Base-by-base conservation (phyloP, 148 eudicot species). In the Persicaria maculosa region DNA sequence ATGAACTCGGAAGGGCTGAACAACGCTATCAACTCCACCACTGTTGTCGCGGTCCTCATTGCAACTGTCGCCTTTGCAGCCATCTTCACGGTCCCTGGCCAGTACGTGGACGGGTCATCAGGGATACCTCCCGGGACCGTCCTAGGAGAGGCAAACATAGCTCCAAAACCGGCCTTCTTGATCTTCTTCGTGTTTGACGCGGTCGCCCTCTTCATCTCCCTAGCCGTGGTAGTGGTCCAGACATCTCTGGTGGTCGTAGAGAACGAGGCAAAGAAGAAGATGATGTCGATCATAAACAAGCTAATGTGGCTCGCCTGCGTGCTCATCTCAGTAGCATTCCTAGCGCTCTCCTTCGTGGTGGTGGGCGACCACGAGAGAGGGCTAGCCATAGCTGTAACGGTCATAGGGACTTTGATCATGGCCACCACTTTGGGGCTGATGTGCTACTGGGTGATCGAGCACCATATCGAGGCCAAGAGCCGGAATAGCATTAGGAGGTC, bases 291-390 rank as follows among this genome's bases (percentile, higher is more conserved):
- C 55, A 84, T 87, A 9, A 86, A 84, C 77, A 86, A 86, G 85
- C 79, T 86, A 4, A 86, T 86, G 89, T 86, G 87, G 89, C 50
- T 87, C 72, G 90, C 90, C 45, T 87, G 88, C 44, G 83, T 82
- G 17, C 75, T 81, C 44, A 76, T 87, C 15, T 81, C 86, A 0
- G 78, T 85, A 19, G 86, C 90, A 7, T 87, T 87, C 79, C 78
- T 87, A 54, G 84, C 90, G 5, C 76, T 87, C 46, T 87, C 82
- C 9, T 85, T 76, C 72, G 73, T 87, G 46, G 82, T 85, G 62
- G 83, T 87, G 16, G 88, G 90, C 31, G 46, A 78, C 7, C 4
- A 79, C 0, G 83, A 78, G 50, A 77, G 78, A 58, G 76, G 83
- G 88, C 61, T 87, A 54, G 88, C 90, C 5, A 47, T 76, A 71